Evolutionary conservation across 495 filamentous ascomycete species (phyloP).

Genomic region (Hypoxylon crocopeplum): DNA sequence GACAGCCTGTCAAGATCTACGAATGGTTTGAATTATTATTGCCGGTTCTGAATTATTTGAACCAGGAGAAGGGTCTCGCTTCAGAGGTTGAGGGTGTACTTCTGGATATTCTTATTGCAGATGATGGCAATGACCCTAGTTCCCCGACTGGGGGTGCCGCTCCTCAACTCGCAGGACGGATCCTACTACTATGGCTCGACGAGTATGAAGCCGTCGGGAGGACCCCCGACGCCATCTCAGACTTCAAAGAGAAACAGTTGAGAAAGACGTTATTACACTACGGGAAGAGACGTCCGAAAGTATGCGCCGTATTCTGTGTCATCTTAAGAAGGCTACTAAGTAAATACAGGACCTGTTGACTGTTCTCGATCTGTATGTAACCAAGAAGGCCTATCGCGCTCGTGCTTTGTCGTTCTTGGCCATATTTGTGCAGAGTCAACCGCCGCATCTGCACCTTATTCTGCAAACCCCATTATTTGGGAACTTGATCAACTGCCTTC

Average conservation of each 20-base stretch:
- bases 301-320: conserved; percentile 35
- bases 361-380: conserved; percentile 64
- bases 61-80: conserved; percentile 63
- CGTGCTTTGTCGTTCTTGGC: conserved; percentile 65
- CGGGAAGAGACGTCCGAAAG: conserved; percentile 72
- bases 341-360: conserved; percentile 63
- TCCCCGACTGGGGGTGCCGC: conserved; percentile 47
- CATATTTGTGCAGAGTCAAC: conserved; percentile 69
- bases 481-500: conserved; percentile 70
- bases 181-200: conserved; percentile 67
- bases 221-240: conserved; percentile 50
- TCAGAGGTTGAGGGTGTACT: conserved; percentile 64
- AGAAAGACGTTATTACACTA: conserved; percentile 62
- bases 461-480: conserved; percentile 69
- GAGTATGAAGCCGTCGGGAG: conserved; percentile 53
- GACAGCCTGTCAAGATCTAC: conserved; percentile 57
- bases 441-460: conserved; percentile 74
- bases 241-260: conserved; percentile 61
- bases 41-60: conserved; percentile 63
- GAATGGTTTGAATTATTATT: conserved; percentile 74
- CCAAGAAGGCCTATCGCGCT: conserved; percentile 63
- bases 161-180: conserved; percentile 56
- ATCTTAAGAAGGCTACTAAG: conserved; percentile 25
- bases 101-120: conserved; percentile 63
- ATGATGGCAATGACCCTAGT: conserved; percentile 58